Base-by-base conservation (phyloP, 148 eudicot species). In the Limonium bicolor region DNA sequence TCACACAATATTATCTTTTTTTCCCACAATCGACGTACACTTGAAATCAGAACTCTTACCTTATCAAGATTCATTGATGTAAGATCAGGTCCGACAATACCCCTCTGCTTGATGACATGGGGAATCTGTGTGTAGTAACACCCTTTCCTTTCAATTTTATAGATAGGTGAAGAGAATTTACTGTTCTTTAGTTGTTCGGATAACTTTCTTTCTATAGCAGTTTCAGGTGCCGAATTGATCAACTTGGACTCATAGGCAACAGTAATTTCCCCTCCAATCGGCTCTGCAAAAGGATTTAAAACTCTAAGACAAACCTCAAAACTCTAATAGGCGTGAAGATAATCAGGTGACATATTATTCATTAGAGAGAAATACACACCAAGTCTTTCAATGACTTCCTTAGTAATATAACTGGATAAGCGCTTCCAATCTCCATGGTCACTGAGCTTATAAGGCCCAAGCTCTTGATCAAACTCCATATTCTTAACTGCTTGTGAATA, bases 61-160 rank as follows among this genome's bases (percentile, higher is more conserved):
- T 90, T 90, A 54, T 90, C 97, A 51, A 84, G 83, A 67, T 90
- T 90, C 66, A 84, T 55, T 55, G 61, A 73, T 19, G 95, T 80
- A 53, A 90, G 93, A 19, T 90, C 82, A 57, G 63, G 60, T 23
- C 79, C 73, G n/a, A 50, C 52, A 51, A 80, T 55, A 28, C 92
- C 97, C 76, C 73, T 90, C 54, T 70, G 73, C 74, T 90, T 90
- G 52, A 84, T 54, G 43, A 80, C 58, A 46, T 68, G 82, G 16
- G 95, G 95, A 51, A 90, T 78, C 38, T 59, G 29, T 12, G 95
- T 84, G 59, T 90, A 90, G 56, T 77, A 84, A 59, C 93, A 80
- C 55, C 84, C 72, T 60, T 56, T 68, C 30, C 38, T 77, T 48
- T 67, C 73, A 27, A 72, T 41, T 27, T 53, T 75, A 25, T 68